Conservation (phyloP, 176 grass and related monocot species). For the Echinochloa phyllopogon region DNA sequence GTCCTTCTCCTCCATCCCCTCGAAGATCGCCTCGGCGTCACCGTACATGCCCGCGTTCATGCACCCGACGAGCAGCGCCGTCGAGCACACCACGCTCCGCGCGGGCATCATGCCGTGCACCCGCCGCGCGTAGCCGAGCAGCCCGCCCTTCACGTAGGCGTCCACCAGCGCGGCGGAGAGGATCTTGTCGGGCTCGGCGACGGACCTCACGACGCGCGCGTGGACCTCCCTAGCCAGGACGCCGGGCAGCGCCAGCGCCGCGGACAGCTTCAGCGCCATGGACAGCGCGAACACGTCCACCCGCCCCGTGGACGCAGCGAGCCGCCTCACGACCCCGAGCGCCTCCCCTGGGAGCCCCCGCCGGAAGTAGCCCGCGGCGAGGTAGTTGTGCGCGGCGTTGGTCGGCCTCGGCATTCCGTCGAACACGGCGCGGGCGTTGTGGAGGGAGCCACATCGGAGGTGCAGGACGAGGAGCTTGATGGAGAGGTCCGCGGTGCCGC, state of each 20-base stretch:
- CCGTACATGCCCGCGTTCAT: constrained; percentile 56
- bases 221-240: constrained; percentile 61
- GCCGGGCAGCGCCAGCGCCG: constrained; percentile 33
- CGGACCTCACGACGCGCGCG: constrained; percentile 54
- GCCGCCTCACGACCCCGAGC: constrained; percentile 53
- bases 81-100: constrained; percentile 72
- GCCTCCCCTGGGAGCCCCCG: constrained; percentile 54
- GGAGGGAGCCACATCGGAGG: constrained; percentile 66
- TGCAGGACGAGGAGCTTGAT: constrained; percentile 77
- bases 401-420: constrained; percentile 60
- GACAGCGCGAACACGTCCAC: constrained; percentile 72
- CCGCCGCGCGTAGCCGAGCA: constrained; percentile 52
- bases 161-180: constrained; percentile 70
- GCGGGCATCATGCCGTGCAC: constrained; percentile 48
- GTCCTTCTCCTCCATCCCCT: constrained; percentile 57
- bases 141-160: constrained; percentile 73
- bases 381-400: constrained; percentile 66
- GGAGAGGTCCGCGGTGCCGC: constrained; percentile 45
- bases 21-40: constrained; percentile 66
- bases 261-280: constrained; percentile 86
- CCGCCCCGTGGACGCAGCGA: constrained; percentile 49
- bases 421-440: constrained; percentile 71
- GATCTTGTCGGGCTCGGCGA: constrained; percentile 57
- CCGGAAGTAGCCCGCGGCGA: constrained; percentile 74
- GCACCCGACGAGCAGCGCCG: constrained; percentile 79